Evolutionary conservation across 441 rosid genomes (phyloP).

Genomic region (Corymbia citriodora): DNA sequence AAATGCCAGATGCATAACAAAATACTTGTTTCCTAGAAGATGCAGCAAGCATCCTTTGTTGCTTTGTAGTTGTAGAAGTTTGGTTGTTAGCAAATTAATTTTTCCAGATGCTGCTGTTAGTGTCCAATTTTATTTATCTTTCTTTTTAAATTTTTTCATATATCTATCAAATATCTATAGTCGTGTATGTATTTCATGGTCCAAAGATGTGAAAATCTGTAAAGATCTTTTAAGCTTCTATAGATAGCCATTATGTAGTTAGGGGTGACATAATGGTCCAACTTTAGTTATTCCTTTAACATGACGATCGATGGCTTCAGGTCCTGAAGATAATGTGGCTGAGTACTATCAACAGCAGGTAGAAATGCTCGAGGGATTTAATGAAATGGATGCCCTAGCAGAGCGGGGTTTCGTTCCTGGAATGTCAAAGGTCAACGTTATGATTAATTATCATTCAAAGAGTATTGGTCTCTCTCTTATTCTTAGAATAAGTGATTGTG

Average conservation of each 20-base stretch:
- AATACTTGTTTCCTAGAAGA: neutral
- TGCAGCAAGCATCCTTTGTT: neutral
- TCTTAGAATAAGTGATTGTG: neutral
- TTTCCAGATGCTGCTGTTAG: neutral
- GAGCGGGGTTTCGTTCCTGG: conserved; percentile 33
- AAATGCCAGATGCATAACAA: neutral
- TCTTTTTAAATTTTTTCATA: neutral
- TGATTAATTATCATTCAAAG: neutral
- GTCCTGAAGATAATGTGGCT: conserved; percentile 15
- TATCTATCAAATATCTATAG: neutral
- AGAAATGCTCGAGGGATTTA: conserved; percentile 49
- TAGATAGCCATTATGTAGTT: neutral
- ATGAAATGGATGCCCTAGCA: conserved; percentile 47
- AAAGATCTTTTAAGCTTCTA: neutral
- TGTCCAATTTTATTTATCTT: neutral
- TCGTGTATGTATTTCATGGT: neutral
- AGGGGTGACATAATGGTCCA: neutral
- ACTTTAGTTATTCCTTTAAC: neutral
- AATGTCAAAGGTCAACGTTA: conserved; percentile 31
- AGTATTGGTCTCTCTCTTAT: neutral
- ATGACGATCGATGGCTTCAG: neutral
- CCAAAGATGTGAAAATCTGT: neutral
- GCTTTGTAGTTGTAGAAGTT: neutral
- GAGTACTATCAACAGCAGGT: conserved; percentile 65
- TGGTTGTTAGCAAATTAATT: neutral